A percentile compares a stretch with the other conserved stretches of the same genome.
These are phyloP conservation scores for Akanthomyces uredinophilus DNA, from an alignment of 2,329 filamentous ascomycete genomes.

Conservation along the genomic window DNA sequence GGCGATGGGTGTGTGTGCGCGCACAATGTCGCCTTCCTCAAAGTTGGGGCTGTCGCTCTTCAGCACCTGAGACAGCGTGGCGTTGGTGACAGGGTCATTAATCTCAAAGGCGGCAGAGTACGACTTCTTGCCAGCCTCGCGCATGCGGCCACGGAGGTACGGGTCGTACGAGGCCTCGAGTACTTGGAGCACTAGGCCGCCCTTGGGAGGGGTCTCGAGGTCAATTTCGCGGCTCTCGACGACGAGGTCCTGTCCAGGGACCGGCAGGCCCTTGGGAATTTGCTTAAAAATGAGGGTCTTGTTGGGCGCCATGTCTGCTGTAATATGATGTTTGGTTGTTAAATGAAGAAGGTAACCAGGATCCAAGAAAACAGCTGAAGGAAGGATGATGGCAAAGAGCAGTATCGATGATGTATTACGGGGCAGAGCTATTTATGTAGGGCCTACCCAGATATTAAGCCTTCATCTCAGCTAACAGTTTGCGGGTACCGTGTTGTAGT, in stretches of 20 bases:
- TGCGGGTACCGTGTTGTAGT: background rate
- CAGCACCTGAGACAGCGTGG: slow-evolving; percentile 61
- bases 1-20: slow-evolving; percentile 53
- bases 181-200: slow-evolving; percentile 65
- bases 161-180: slow-evolving; percentile 77
- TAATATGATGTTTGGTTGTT: no score
- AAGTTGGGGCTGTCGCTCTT: slow-evolving; percentile 62
- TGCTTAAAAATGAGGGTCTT: slow-evolving; percentile 71
- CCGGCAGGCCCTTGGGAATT: slow-evolving; percentile 60
- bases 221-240: slow-evolving; percentile 66
- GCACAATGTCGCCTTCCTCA: slow-evolving; percentile 61
- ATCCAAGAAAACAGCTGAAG: background rate
- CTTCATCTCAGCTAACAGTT: background rate
- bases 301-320: slow-evolving; percentile 45
- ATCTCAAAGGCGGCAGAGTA: slow-evolving; percentile 50
- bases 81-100: slow-evolving; percentile 59
- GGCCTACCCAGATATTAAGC: background rate
- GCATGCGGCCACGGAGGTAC: slow-evolving; percentile 79
- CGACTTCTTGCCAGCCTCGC: slow-evolving; percentile 56
- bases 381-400: background rate
- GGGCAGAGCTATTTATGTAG: background rate
- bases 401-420: background rate
- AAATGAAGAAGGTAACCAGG: background rate
- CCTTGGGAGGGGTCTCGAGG: slow-evolving; percentile 51
- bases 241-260: slow-evolving; percentile 63